Percentiles rank a stretch among this genome's conserved stretches.
These are phyloP conservation scores for Coemansia guatemalensis DNA, from an alignment of 192 early-diverging fungal species.

Conservation along the genomic window DNA sequence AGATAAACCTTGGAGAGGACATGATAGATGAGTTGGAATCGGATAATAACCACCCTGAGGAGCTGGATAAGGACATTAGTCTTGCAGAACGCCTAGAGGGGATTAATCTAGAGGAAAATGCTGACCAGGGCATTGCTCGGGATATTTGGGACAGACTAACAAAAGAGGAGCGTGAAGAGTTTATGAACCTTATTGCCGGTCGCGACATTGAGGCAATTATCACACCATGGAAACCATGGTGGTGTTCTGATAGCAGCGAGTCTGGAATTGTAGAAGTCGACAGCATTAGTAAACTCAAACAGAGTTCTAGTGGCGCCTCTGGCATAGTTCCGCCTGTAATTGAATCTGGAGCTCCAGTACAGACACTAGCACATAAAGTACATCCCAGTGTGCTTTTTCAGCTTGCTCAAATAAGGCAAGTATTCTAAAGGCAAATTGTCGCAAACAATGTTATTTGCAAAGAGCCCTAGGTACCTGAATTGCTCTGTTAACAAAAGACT, in stretches of 20 bases:
- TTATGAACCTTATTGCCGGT: slow-evolving; percentile 19
- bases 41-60: not conserved
- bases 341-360: slow-evolving; percentile 33
- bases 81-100: slow-evolving; percentile 29
- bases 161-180: slow-evolving; percentile 21
- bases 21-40: not conserved
- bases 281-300: not conserved
- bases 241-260: slow-evolving; percentile 1
- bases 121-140: slow-evolving; percentile 1
- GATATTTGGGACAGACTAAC: slow-evolving; percentile 35
- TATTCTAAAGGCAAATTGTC: not conserved
- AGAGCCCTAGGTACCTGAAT: not conserved
- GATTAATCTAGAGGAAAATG: slow-evolving; percentile 18
- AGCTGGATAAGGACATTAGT: not conserved
- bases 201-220: slow-evolving; percentile 20
- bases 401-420: slow-evolving; percentile 34
- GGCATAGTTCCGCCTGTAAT: slow-evolving; percentile 2
- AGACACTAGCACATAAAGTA: slow-evolving; percentile 26
- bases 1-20: slow-evolving; percentile 15
- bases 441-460: too few relatives aligned
- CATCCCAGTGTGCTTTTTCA: slow-evolving; percentile 50
- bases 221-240: slow-evolving; percentile 43
- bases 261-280: slow-evolving; percentile 16
- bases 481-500: not conserved
- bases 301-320: not conserved